A percentile compares a stretch with the other conserved stretches of the same genome.
These are phyloP conservation scores for Fusarium protoensiforme DNA, from an alignment of 2,329 filamentous ascomycete species.

Conservation along the genomic window DNA sequence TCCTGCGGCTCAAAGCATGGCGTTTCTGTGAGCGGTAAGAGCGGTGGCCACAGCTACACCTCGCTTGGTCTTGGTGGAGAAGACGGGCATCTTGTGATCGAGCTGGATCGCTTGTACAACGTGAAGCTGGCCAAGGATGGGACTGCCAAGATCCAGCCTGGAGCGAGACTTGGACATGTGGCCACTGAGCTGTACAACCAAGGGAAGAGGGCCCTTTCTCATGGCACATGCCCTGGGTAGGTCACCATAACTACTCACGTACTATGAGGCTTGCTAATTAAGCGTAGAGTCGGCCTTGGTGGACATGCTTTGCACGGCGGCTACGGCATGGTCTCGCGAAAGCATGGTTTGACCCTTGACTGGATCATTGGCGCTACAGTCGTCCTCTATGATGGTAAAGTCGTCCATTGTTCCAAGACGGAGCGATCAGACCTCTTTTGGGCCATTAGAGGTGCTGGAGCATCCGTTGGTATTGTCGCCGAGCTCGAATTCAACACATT, in stretches of 20 bases:
- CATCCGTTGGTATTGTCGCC: slow-evolving; percentile 46
- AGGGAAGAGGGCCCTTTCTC: slow-evolving; percentile 56
- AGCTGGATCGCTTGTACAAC: slow-evolving; percentile 53
- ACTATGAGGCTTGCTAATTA: slow-evolving; percentile 5
- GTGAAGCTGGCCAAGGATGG: slow-evolving; percentile 43
- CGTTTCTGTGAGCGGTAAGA: slow-evolving; percentile 61
- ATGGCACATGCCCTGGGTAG: slow-evolving; percentile 64
- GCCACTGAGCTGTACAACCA: slow-evolving; percentile 54
- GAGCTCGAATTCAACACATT: slow-evolving; percentile 46
- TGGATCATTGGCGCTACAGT: slow-evolving; percentile 45
- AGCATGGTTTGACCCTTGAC: slow-evolving; percentile 44
- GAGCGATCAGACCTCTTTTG: slow-evolving; percentile 44
- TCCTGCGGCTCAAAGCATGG: slow-evolving; percentile 55
- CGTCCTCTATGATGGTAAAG: slow-evolving; percentile 41
- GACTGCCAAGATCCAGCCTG: slow-evolving; percentile 50
- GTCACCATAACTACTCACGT: slow-evolving; percentile 9
- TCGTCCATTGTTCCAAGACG: slow-evolving; percentile 41
- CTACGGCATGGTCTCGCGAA: slow-evolving; percentile 47
- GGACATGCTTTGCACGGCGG: slow-evolving; percentile 47
- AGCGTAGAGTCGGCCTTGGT: slow-evolving; percentile 41
- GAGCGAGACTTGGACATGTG: slow-evolving; percentile 62
- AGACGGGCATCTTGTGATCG: slow-evolving; percentile 54
- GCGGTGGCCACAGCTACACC: slow-evolving; percentile 65
- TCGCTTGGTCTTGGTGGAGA: slow-evolving; percentile 59
- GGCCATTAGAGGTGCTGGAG: slow-evolving; percentile 45